Evolutionary conservation across 225 moss, liverwort and hornwort genomes (phyloP).

Genomic region (Pleurozium schreberi): DNA sequence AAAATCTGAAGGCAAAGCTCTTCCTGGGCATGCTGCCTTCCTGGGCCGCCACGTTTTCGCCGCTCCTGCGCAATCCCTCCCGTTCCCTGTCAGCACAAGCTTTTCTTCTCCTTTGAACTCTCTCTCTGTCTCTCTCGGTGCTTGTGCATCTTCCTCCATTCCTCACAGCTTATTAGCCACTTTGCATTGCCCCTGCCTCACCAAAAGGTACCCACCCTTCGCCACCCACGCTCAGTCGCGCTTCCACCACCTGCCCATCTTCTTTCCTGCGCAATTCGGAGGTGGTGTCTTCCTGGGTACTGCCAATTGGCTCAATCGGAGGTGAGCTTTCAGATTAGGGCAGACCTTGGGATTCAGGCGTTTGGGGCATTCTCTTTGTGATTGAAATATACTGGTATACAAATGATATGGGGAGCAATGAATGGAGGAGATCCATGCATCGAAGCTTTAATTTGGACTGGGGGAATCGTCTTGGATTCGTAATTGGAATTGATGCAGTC

Average conservation of each 20-base stretch:
- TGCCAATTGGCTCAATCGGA: neutral
- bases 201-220: neutral
- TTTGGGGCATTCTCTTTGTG: neutral
- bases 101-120: neutral
- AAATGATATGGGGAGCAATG: neutral
- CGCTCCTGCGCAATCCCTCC: too few relatives aligned
- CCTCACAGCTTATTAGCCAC: neutral
- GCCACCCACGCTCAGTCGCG: neutral
- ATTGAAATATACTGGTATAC: neutral
- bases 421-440: neutral
- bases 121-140: neutral
- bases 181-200: neutral
- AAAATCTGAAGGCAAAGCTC: neutral
- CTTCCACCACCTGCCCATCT: neutral
- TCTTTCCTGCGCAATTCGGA: neutral
- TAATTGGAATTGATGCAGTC: neutral
- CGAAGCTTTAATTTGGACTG: neutral
- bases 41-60: neutral
- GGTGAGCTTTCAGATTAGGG: neutral
- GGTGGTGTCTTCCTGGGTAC: neutral
- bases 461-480: neutral
- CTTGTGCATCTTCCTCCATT: neutral
- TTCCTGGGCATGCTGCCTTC: neutral
- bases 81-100: neutral
- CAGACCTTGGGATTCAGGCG: neutral